phyloP scores from a whole-genome alignment of 176 grass and related monocot species.

The Stipa capillata region DNA sequence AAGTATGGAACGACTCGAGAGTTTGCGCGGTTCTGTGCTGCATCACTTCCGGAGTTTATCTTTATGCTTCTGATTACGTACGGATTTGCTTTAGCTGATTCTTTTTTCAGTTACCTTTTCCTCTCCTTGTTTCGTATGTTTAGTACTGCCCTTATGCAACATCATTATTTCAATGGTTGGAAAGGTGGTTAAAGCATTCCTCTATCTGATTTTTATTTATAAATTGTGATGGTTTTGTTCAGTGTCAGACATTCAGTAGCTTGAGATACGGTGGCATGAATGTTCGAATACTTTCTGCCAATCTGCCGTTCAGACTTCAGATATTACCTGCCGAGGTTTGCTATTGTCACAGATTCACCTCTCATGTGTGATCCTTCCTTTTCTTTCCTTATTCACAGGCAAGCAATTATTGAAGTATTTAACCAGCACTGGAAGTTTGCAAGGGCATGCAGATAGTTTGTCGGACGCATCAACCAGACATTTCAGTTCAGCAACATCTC shows the following conservation, averaged over 20 bases:
- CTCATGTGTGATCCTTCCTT: not conserved
- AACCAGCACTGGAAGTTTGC: slow-evolving; percentile 18
- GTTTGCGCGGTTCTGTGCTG: not conserved
- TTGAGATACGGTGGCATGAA: not conserved
- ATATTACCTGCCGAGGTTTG: not conserved
- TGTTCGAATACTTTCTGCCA: not conserved
- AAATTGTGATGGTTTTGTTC: not conserved
- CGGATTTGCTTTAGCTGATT: not conserved
- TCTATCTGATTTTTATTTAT: not conserved
- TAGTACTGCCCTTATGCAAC: not conserved
- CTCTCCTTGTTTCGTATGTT: not conserved
- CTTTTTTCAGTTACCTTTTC: not conserved
- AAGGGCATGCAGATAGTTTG: slow-evolving; percentile 27
- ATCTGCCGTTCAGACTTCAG: not conserved
- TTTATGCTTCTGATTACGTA: no score
- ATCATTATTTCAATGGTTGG: not conserved
- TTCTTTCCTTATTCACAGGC: slow-evolving; percentile 34
- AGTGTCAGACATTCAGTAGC: not conserved
- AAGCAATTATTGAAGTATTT: slow-evolving; percentile 42
- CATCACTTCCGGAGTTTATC: no score
- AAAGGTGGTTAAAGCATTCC: not conserved
- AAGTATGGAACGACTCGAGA: slow-evolving; percentile 14
- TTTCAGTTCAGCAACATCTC: slow-evolving; percentile 50
- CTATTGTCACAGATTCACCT: not conserved
- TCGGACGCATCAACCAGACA: slow-evolving; percentile 33